phyloP scores from a whole-genome alignment of 2,329 filamentous ascomycete species.

The Pseudopithomyces maydicus region DNA sequence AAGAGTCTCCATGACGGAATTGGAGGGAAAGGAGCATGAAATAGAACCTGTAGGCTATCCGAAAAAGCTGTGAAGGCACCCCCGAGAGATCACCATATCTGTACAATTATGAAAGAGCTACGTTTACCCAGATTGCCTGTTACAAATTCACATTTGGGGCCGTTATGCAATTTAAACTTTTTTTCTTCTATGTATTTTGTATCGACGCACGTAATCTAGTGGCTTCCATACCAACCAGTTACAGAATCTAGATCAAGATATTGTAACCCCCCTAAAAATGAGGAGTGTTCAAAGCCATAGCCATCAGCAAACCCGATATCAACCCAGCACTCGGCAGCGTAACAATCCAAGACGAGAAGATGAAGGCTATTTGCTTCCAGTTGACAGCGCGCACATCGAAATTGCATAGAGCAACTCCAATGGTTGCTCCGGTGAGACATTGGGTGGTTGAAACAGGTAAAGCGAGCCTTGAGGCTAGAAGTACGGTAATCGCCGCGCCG shows the following conservation, averaged over 20 bases:
- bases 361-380: slow-evolving; percentile 49
- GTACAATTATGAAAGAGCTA: too few species aligned
- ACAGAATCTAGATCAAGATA: too few species aligned
- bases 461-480: slow-evolving; percentile 66
- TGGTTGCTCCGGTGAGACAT: slow-evolving; percentile 50
- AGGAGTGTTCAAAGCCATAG: slow-evolving; percentile 66
- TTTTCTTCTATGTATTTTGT: not conserved
- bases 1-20: not conserved
- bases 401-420: slow-evolving; percentile 40
- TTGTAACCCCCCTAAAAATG: slow-evolving; percentile 20
- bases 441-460: slow-evolving; percentile 63
- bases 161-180: not conserved
- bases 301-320: slow-evolving; percentile 66
- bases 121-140: too few species aligned
- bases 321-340: slow-evolving; percentile 50
- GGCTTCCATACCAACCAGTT: too few species aligned
- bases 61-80: not conserved
- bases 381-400: slow-evolving; percentile 48
- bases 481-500: slow-evolving; percentile 63
- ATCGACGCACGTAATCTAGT: not conserved
- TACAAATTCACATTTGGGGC: too few species aligned
- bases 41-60: not conserved
- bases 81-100: too few species aligned
- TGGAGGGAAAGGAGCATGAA: not conserved
- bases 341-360: slow-evolving; percentile 52